Conservation (phyloP, 2,329 filamentous ascomycete species). For the Fonsecaea erecta region DNA sequence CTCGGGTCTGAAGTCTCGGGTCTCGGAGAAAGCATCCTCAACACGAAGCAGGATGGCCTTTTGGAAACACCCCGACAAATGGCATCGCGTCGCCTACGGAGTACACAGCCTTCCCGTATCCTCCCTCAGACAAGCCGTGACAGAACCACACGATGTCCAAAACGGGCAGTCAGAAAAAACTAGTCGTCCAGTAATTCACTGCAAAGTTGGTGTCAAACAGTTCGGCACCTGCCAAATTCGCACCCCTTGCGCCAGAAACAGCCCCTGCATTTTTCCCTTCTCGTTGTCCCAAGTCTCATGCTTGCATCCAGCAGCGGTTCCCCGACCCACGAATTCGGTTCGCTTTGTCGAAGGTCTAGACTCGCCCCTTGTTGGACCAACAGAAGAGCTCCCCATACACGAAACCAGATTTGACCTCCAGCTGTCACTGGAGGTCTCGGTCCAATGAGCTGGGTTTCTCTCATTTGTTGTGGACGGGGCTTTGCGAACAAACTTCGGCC, state of each 20-base stretch:
- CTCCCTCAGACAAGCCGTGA: background rate
- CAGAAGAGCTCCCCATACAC: background rate
- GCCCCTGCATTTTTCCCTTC: background rate
- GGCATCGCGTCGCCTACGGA: background rate
- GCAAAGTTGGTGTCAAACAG: background rate
- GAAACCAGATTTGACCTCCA: background rate
- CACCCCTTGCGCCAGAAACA: background rate
- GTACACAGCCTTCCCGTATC: background rate
- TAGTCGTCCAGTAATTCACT: background rate
- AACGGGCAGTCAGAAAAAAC: background rate
- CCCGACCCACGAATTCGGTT: background rate
- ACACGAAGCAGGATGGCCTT: background rate
- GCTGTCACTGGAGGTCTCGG: background rate
- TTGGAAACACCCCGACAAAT: background rate
- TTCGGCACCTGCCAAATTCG: background rate
- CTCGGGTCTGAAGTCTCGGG: background rate
- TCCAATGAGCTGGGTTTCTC: background rate
- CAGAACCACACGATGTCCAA: background rate
- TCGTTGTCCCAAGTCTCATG: background rate
- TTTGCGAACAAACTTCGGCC: background rate
- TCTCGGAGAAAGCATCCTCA: background rate
- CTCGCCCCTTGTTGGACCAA: background rate
- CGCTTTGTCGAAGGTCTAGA: slow-evolving; percentile 11
- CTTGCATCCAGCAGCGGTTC: slow-evolving; percentile 5
- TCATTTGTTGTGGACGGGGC: background rate